Evolutionary conservation across 768 basidiomycete genomes (phyloP).

Genomic region (Phanerochaete carnosa): DNA sequence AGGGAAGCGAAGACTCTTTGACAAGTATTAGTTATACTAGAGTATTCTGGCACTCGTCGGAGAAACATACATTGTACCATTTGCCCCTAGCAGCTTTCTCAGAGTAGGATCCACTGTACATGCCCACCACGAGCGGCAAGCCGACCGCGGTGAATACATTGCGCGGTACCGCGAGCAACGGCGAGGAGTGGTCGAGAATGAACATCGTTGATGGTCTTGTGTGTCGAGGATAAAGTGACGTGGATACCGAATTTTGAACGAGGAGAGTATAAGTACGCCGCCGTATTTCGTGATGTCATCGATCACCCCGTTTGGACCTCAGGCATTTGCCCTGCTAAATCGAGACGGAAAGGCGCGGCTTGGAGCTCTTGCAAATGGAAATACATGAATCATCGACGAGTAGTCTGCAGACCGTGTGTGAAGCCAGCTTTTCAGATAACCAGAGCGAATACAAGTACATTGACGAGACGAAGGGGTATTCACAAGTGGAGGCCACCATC

Average conservation of each 20-base stretch:
- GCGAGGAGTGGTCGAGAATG: conserved; percentile 39
- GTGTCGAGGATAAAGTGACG: background rate
- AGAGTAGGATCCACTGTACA: conserved; percentile 47
- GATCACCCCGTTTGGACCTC: conserved; percentile 7
- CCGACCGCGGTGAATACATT: conserved; percentile 57
- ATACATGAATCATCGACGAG: too few relatives aligned
- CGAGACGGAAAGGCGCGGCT: background rate
- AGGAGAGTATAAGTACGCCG: background rate
- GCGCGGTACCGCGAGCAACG: conserved; percentile 52
- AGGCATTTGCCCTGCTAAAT: background rate
- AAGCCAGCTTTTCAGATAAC: background rate
- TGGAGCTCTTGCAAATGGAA: background rate
- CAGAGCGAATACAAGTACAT: background rate
- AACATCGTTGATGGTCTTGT: conserved; percentile 26
- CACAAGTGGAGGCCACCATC: conserved; percentile 15
- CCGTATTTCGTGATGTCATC: background rate
- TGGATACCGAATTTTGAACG: background rate
- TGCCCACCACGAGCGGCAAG: conserved; percentile 54
- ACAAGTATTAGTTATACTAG: too few relatives aligned
- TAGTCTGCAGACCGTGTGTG: too few relatives aligned
- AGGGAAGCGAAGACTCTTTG: conserved; percentile 47
- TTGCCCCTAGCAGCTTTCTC: conserved; percentile 42
- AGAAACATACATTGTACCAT: conserved; percentile 54
- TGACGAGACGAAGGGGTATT: background rate
- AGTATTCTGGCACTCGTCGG: background rate